Evolutionary conservation across 345 rosid genomes (phyloP), one percentile per base, ranked within the genome.

Genomic region (Linum tenue): DNA sequence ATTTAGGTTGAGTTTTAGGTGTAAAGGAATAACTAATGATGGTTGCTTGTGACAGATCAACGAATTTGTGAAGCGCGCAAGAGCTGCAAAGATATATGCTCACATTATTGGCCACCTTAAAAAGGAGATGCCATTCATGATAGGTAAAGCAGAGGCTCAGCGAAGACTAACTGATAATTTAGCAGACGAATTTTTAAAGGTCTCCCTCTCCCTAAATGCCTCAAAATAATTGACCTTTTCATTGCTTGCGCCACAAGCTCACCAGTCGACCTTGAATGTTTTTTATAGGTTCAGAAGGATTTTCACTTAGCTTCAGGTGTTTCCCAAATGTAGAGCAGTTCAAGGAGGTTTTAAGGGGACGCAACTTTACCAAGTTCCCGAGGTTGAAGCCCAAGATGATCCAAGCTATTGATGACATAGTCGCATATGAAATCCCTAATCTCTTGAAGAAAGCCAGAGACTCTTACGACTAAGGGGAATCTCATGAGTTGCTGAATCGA

Each of bases 31-130:
- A 4, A 35, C 17, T 61, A 22, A 69, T 56, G 50, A 51, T 56
- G 43, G 42, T 63, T 68, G 38, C 59, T 71, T 59, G 16, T 64
- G 15, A 64, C 73, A 90, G 99, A 90, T 94, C 55, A 90, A 90
- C 11, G 97, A 94, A 75, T 94, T 94, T 73, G 95, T 88, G 70
- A 94, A 90, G 71, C 87, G 99, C 58, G 97, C 97, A 39, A 81
- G 97, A 80, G 97, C 99, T 63, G 97, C 92, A 22, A 86, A 85
- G 84, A 94, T 94, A 63, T 96, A 94, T 76, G 91, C 99, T 14
- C 80, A 82, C 69, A 88, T 88, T 58, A 84, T 94, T 62, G 79
- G 96, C 71, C 90, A 94, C 84, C 89, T 94, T 37, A 90, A 78
- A 73, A 88, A 84, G 76, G 95, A 88, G 79, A 94, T 94, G 99